Base-by-base conservation (phyloP, 108 stramenopile species). In the Conticribra weissflogii region DNA sequence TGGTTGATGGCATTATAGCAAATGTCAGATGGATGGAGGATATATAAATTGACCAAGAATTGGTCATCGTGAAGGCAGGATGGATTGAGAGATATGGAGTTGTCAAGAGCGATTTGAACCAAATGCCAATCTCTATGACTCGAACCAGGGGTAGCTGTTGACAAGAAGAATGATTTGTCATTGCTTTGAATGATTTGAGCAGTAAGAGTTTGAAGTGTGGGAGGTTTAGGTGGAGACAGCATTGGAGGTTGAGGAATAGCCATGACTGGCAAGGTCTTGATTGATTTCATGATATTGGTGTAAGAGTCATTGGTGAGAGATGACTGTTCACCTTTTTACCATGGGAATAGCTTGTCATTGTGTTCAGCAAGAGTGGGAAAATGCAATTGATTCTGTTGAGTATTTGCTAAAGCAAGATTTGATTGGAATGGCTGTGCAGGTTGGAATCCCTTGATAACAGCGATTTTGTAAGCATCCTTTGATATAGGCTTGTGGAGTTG, bases 321-420 rank as follows among this genome's bases (percentile, higher is more conserved):
- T 3, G 24, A 55, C 7, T 59, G 7, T 21, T 59, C 58, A n/a
- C 58, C 58, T 3, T 31, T 3, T 22, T 0, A 1, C 58, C 57
- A 70, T n/a, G 49, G 59, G 22, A 55, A 72, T 8, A 53, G 19
- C 21, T 63, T 53, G 25, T 72, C 53, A 46, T 71, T 61, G 0
- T 53, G 36, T 29, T 61, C 59, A 27, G 23, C 12, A 32, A 61
- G 52, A 1, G 25, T 30, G 0, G 61, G 71, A 22, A 54, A 55
- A 56, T 24, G 57, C 59, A 15, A n/a, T 50, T 16, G 31, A 19
- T 18, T 36, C 24, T 8, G 16, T 12, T 21, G 15, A 1, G 47
- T 25, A 18, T 12, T 19, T 47, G n/a, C 27, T 45, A 31, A 17
- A 21, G 4, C 7, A 33, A 17, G 23, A 17, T 22, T 23, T 19